These are phyloP conservation scores for Talaromyces rugulosus DNA, from an alignment of 2,329 filamentous ascomycete genomes.

Conservation along the genomic window DNA sequence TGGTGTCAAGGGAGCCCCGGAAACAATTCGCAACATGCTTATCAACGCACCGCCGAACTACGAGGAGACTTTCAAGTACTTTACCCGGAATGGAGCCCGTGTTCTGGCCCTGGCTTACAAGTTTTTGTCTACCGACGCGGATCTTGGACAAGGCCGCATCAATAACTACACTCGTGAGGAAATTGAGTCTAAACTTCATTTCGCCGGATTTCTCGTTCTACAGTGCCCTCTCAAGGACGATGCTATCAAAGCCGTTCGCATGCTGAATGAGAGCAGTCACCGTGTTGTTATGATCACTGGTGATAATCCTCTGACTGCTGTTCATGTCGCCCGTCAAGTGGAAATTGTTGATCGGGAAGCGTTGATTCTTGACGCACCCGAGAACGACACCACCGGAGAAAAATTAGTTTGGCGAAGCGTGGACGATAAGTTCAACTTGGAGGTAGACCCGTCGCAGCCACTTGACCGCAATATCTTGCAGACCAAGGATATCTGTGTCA, in stretches of 20 bases:
- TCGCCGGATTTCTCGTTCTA: conserved; percentile 92
- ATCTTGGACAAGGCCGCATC: conserved; percentile 78
- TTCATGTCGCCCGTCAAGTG: conserved; percentile 90
- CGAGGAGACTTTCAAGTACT: conserved; percentile 97
- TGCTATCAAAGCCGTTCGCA: conserved; percentile 86
- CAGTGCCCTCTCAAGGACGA: conserved; percentile 97
- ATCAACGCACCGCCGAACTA: conserved; percentile 78
- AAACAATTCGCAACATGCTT: conserved; percentile 94
- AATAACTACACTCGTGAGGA: conserved; percentile 93
- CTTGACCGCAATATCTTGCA: conserved; percentile 77
- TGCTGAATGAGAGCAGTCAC: conserved; percentile 98
- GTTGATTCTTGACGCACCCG: conserved; percentile 89
- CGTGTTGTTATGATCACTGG: conserved; percentile 99
- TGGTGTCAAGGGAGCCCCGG: conserved; percentile 92
- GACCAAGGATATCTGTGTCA: conserved; percentile 89
- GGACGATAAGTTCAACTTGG: conserved; percentile 81
- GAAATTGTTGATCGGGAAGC: conserved; percentile 97
- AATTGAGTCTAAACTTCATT: conserved; percentile 76
- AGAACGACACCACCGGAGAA: conserved; percentile 76
- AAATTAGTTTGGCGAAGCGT: conserved; percentile 91
- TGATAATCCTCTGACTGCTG: conserved; percentile 93
- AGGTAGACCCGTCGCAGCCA: conserved; percentile 76
- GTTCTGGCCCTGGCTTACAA: conserved; percentile 94
- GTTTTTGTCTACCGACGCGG: conserved; percentile 74
- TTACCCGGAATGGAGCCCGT: conserved; percentile 90